Evolutionary conservation across 805 yeast genomes (phyloP).

Genomic region (Yamadazyma nakazawae): DNA sequence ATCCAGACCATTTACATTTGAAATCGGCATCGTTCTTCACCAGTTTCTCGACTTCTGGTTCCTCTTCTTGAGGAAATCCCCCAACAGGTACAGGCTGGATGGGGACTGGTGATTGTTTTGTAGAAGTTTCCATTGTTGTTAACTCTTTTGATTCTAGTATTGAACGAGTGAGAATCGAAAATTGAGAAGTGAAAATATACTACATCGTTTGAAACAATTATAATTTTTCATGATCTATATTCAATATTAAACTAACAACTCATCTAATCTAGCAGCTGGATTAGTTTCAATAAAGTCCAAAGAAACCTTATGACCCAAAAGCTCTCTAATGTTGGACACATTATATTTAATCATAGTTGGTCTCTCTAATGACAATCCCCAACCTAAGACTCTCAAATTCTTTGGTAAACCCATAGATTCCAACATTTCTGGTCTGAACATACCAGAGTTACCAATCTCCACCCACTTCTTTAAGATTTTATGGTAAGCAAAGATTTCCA

Average conservation of each 20-base stretch:
- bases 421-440: slow-evolving; percentile 99
- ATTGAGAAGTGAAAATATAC: too few relatives aligned
- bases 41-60: slow-evolving; percentile 4
- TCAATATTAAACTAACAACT: slow-evolving; percentile 29
- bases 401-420: slow-evolving; percentile 97
- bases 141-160: not conserved
- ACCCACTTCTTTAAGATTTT: slow-evolving; percentile 95
- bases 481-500: slow-evolving; percentile 97
- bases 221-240: slow-evolving; percentile 1
- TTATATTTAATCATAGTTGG: slow-evolving; percentile 99
- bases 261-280: slow-evolving; percentile 96
- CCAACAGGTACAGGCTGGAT: not conserved
- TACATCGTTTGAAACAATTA: too few relatives aligned
- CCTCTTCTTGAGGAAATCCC: not conserved
- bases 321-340: slow-evolving; percentile 92
- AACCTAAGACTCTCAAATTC: slow-evolving; percentile 90
- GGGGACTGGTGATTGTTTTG: not conserved
- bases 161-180: not conserved
- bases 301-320: slow-evolving; percentile 94
- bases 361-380: slow-evolving; percentile 96
- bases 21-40: slow-evolving; percentile 4
- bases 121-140: not conserved
- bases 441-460: slow-evolving; percentile 98
- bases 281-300: slow-evolving; percentile 91
- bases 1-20: slow-evolving; percentile 33